These are phyloP conservation scores for Aspergillus carbonarius DNA, from an alignment of 2,329 filamentous ascomycete genomes.

Conservation along the genomic window DNA sequence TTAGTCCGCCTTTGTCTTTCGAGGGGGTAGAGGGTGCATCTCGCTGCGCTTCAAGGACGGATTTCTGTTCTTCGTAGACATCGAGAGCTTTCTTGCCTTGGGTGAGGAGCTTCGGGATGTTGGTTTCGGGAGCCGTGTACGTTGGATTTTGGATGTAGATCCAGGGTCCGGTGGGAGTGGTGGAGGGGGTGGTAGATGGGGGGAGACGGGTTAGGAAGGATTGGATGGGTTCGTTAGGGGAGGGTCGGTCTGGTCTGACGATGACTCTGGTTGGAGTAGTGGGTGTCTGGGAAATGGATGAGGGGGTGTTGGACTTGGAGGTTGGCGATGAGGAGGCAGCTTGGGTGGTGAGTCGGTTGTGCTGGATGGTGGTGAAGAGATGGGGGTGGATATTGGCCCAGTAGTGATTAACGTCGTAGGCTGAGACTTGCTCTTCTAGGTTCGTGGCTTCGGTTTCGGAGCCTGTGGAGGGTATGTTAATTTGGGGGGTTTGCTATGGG, in stretches of 20 bases:
- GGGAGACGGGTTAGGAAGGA: constrained; percentile 69
- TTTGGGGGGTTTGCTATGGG: background rate
- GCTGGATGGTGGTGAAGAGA: constrained; percentile 33
- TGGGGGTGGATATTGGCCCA: constrained; percentile 39
- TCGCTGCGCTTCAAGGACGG: constrained; percentile 52
- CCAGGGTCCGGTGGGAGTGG: constrained; percentile 55
- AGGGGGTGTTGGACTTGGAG: constrained; percentile 24
- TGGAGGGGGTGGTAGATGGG: constrained; percentile 59
- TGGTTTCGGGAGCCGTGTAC: constrained; percentile 39
- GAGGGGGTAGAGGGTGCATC: constrained; percentile 41
- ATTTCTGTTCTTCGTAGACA: constrained; percentile 47
- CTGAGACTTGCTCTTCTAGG: constrained; percentile 52
- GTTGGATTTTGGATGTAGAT: constrained; percentile 70
- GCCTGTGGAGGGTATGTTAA: constrained; percentile 44
- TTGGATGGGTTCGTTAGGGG: constrained; percentile 54
- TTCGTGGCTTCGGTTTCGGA: constrained; percentile 50
- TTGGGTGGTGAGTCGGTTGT: constrained; percentile 14
- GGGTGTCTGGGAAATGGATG: background rate
- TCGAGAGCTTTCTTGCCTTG: constrained; percentile 58
- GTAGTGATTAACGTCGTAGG: constrained; percentile 55
- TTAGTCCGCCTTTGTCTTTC: constrained; percentile 24
- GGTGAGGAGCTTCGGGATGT: constrained; percentile 50
- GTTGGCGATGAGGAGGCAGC: constrained; percentile 31
- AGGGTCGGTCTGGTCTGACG: background rate
- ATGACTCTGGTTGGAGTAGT: background rate